Evolutionary conservation across 1,139 yeast genomes (phyloP), one percentile per base, ranked within the genome.

Genomic region (Saccharomycopsis hybrid): DNA sequence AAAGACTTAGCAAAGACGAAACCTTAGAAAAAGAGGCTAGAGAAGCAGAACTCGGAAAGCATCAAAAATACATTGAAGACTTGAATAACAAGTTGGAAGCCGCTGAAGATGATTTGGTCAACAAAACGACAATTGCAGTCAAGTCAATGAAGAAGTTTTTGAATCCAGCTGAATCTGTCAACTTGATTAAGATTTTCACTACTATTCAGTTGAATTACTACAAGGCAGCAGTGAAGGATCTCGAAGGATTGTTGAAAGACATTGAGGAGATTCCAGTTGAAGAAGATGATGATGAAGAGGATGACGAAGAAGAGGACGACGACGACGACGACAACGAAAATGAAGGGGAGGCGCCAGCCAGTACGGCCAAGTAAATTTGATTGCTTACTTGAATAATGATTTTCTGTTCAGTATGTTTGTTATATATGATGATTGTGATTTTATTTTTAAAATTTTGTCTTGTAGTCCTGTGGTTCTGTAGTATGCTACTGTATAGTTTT

Each of bases 41-140:
- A 24, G 44, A 47, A 24, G 28, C 33, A 5, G 51, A 54, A 38
- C 25, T 43, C 5, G 43, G 52, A 13, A 52, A 59, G 35, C 61
- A 59, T 41, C 52, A 56, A 41, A 46, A 41, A 41, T 52, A 52
- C 28, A 11, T 45, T 40, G 73, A 68, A 39, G 71, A 67, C 49
- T 72, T 77, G 57, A 71, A 72, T 57, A 76, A 73, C 55, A 79
- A 77, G 50, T 68, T 84, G 57, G 88, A 84, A 57, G 68, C 73
- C 43, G 74, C 77, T 57, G 95, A 85, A 65, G 95, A 85, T 62
- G 90, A 82, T 55, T 75, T 85, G 58, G 92, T 85, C 33, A 76
- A 82, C 59, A 85, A 87, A 29, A 85, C 89, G 5, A 83, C 83
- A 53, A 70, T 73, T 33, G 92, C 92, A 1, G 92, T 83, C n/a